phyloP scores from a whole-genome alignment of 495 filamentous ascomycete genomes.

The Sordaria brevicollis region DNA sequence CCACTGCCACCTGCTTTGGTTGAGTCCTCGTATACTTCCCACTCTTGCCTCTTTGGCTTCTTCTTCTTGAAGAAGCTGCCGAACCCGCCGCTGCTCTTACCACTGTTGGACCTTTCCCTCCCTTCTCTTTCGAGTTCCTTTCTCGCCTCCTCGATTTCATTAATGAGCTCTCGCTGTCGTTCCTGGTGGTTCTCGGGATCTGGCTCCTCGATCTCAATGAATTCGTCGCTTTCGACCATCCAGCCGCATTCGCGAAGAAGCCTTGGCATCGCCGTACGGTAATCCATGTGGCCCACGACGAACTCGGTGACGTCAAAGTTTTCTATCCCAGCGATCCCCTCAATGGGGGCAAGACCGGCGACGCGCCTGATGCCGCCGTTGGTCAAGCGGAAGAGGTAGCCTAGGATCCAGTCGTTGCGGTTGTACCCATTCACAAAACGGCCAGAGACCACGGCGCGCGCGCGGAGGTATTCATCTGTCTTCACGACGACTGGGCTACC shows the following conservation, averaged over 20 bases:
- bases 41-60: slow-evolving; percentile 64
- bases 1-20: slow-evolving; percentile 15
- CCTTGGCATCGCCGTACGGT: slow-evolving; percentile 81
- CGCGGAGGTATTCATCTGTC: slow-evolving; percentile 79
- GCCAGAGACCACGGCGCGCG: slow-evolving; percentile 71
- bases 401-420: slow-evolving; percentile 93
- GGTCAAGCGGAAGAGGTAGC: slow-evolving; percentile 93
- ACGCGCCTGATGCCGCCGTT: slow-evolving; percentile 85
- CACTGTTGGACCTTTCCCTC: slow-evolving; percentile 9
- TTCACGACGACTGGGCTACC: slow-evolving; percentile 87
- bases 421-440: slow-evolving; percentile 93
- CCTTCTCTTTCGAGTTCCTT: slow-evolving; percentile 66
- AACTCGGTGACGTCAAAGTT: slow-evolving; percentile 80
- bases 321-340: slow-evolving; percentile 70
- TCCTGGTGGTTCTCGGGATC: slow-evolving; percentile 88
- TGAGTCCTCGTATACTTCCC: slow-evolving; percentile 81
- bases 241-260: slow-evolving; percentile 75
- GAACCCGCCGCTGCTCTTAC: slow-evolving; percentile 39
- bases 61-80: slow-evolving; percentile 73
- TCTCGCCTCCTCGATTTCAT: slow-evolving; percentile 90
- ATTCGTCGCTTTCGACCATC: slow-evolving; percentile 85
- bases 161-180: slow-evolving; percentile 85
- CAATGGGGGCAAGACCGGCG: slow-evolving; percentile 76
- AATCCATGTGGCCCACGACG: slow-evolving; percentile 94
- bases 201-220: slow-evolving; percentile 93